Evolutionary conservation across 2,329 filamentous ascomycete genomes (phyloP), one percentile per base, ranked within the genome.

Genomic region (Cytospora chrysosperma): DNA sequence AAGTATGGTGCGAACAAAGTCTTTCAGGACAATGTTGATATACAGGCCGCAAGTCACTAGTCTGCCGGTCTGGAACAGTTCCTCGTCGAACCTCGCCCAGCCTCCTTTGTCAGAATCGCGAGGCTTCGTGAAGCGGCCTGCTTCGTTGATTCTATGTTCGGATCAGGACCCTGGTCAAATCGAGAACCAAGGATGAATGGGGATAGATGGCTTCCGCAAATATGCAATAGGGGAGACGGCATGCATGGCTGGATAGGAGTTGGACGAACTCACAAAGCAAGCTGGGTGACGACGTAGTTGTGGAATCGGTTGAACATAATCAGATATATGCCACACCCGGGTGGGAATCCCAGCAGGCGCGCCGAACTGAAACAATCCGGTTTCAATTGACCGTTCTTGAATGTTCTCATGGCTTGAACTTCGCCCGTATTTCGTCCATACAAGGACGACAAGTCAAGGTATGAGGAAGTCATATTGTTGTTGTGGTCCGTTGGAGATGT

Each of bases 291-390:
- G 4, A 86, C 83, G 61, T 89, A 85, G 72, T 91, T 91, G 75
- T 92, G 89, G 73, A 89, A 91, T 6, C 84, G 81, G 67, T 79
- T 86, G 78, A 89, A 91, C 76, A 90, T 84, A 67, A 91, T 85
- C 43, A 92, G 73, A 67, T 91, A 75, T 13, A 84, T 83, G 51
- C 85, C 85, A n/a, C 90, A 87, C 28, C 88, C 89, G 0, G 87
- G 85, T 4, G 89, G 89, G 62, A 90, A 88, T 3, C 85, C 83
- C 5, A 90, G 75, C 1, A 90, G 75, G 13, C 89, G 82, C 62
- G 83, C 82, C 69, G 90, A 86, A 1, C 85, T 83, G 71, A 91
- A 91, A 65, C 84, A 88, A 70, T 92, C 89, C 0, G 87, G 85
- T 74, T 91, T 90, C 65, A 92, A 77, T 68, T 85, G 86, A 26